Conservation (phyloP, 192 early-diverging fungal species). For the Phlyctochytrium planicorne region DNA sequence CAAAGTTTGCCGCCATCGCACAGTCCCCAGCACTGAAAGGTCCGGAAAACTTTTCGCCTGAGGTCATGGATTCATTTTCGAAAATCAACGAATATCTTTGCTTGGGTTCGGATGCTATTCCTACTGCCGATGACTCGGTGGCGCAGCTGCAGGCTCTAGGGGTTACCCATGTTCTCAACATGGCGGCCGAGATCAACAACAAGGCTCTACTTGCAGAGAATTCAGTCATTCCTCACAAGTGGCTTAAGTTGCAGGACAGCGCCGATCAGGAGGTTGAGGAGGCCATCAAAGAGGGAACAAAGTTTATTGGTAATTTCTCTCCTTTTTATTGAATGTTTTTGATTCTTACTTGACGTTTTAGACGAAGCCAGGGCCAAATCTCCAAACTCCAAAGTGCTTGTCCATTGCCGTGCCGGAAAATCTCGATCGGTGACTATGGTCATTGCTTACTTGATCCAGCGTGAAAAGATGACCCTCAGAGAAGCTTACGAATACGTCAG, state of each 20-base stretch:
- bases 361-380: conserved; percentile 35
- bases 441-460: conserved; percentile 63
- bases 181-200: conserved; percentile 70
- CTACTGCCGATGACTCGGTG: conserved; percentile 48
- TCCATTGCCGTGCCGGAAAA: conserved; percentile 76
- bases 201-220: conserved; percentile 26
- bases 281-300: conserved; percentile 58
- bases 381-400: conserved; percentile 53
- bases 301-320: conserved; percentile 62
- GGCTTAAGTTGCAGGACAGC: conserved; percentile 54
- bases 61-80: conserved; percentile 39
- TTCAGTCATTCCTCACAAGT: conserved; percentile 37
- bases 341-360: conserved; percentile 15
- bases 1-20: too few species aligned
- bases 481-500: conserved; percentile 68
- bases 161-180: conserved; percentile 70
- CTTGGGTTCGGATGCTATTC: conserved; percentile 64
- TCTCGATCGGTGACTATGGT: conserved; percentile 69
- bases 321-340: neutral
- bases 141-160: conserved; percentile 47
- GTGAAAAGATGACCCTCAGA: conserved; percentile 60
- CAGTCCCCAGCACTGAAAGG: neutral
- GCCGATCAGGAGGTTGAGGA: conserved; percentile 68
- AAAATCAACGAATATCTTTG: conserved; percentile 60
- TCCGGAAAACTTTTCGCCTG: conserved; percentile 12